Evolutionary conservation across 2,329 filamentous ascomycete genomes (phyloP).

Genomic region (Cryphonectria japonica): DNA sequence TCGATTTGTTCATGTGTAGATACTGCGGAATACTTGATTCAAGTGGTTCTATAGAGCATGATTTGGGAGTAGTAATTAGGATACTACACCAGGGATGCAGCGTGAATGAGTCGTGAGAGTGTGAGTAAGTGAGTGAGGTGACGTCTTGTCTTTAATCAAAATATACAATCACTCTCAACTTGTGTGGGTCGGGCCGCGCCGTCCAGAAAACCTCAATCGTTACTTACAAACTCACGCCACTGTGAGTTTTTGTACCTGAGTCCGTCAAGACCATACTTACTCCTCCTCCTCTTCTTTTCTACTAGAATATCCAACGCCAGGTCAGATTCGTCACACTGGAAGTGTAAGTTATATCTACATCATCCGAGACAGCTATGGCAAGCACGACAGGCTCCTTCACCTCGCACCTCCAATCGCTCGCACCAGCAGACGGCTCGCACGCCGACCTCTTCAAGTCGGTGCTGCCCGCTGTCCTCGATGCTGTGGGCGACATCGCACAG

Average conservation of each 20-base stretch:
- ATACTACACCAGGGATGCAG: background rate
- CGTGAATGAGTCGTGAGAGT: background rate
- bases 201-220: background rate
- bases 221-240: background rate
- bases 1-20: too few relatives aligned
- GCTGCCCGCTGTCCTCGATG: constrained; percentile 51
- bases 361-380: background rate
- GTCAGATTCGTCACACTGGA: too few relatives aligned
- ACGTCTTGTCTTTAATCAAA: too few relatives aligned
- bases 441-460: constrained; percentile 48
- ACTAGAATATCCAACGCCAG: too few relatives aligned
- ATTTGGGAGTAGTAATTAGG: too few relatives aligned
- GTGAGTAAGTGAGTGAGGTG: too few relatives aligned
- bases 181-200: constrained; percentile 3
- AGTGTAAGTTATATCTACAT: background rate
- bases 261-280: too few relatives aligned
- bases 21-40: background rate
- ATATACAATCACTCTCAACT: too few relatives aligned
- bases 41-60: too few relatives aligned
- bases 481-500: constrained; percentile 49
- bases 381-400: constrained; percentile 14
- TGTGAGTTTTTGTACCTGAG: background rate
- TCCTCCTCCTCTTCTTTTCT: too few relatives aligned
- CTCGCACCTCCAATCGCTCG: constrained; percentile 33
- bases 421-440: constrained; percentile 33